Evolutionary conservation across 768 basidiomycete genomes (phyloP).

Genomic region (Pisolithus microcarpus): DNA sequence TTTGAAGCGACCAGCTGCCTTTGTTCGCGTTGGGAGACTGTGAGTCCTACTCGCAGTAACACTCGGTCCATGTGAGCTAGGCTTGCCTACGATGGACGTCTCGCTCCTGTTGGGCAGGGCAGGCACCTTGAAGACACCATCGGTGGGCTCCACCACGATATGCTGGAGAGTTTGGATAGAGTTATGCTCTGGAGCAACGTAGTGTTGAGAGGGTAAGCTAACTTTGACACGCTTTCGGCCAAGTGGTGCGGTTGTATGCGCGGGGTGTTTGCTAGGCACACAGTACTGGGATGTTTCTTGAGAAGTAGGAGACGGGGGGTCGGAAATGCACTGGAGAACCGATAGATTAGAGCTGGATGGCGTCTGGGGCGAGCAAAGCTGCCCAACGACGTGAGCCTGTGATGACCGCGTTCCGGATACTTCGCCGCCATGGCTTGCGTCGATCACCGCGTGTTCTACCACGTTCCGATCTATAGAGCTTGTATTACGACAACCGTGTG

Average conservation of each 20-base stretch:
- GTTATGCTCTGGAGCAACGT: not conserved
- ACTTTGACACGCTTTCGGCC: conserved; percentile 11
- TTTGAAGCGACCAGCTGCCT: conserved; percentile 11
- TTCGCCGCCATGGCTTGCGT: no score
- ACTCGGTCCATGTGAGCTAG: no score
- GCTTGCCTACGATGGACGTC: no score
- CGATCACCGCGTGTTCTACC: not conserved
- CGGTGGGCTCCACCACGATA: no score
- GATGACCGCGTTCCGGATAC: no score
- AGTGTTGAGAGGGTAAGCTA: not conserved
- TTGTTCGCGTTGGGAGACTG: not conserved
- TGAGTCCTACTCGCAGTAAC: no score
- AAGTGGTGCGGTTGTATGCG: conserved; percentile 14
- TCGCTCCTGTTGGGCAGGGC: no score
- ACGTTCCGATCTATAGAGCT: no score
- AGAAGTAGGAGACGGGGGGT: not conserved
- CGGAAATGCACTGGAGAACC: not conserved
- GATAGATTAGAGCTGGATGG: not conserved
- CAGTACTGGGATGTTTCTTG: not conserved
- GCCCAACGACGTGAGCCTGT: no score
- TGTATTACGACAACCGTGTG: not conserved
- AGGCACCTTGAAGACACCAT: no score
- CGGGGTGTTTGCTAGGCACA: conserved; percentile 9
- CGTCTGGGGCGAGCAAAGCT: no score
- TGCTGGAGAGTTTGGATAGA: not conserved